A percentile compares a stretch with the other conserved stretches of the same genome.
These are phyloP conservation scores for Lentithecium fluviatile DNA, from an alignment of 495 filamentous ascomycete species.

Conservation along the genomic window DNA sequence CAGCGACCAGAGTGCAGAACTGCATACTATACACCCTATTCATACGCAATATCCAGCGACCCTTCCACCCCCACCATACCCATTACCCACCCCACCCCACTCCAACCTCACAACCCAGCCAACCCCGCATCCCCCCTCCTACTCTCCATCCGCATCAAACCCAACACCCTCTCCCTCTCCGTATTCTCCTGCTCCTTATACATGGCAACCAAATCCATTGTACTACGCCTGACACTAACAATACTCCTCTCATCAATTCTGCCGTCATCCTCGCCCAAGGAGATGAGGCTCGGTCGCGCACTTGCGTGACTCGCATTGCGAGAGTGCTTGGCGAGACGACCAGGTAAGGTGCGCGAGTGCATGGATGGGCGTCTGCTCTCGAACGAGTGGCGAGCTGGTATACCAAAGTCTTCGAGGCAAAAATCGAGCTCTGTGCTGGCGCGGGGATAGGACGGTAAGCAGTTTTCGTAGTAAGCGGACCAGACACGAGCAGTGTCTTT, in stretches of 20 bases:
- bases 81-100: neutral
- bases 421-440: conserved; percentile 1
- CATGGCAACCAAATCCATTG: conserved; percentile 25
- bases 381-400: neutral
- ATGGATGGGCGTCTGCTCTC: neutral
- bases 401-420: conserved; percentile 1
- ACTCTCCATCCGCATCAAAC: conserved; percentile 11
- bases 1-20: no score
- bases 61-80: neutral
- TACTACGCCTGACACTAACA: conserved; percentile 27
- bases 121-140: neutral
- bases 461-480: conserved; percentile 30
- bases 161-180: conserved; percentile 32
- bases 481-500: conserved; percentile 12
- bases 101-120: neutral
- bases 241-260: conserved; percentile 9
- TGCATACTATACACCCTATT: no score
- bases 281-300: neutral
- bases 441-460: conserved; percentile 23
- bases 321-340: conserved; percentile 7
- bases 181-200: conserved; percentile 22
- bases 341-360: conserved; percentile 4
- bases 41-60: no score
- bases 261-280: conserved; percentile 2
- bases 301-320: conserved; percentile 1